Evolutionary conservation across 169 alveolate species (phyloP).

Genomic region (Plasmodium sp.): DNA sequence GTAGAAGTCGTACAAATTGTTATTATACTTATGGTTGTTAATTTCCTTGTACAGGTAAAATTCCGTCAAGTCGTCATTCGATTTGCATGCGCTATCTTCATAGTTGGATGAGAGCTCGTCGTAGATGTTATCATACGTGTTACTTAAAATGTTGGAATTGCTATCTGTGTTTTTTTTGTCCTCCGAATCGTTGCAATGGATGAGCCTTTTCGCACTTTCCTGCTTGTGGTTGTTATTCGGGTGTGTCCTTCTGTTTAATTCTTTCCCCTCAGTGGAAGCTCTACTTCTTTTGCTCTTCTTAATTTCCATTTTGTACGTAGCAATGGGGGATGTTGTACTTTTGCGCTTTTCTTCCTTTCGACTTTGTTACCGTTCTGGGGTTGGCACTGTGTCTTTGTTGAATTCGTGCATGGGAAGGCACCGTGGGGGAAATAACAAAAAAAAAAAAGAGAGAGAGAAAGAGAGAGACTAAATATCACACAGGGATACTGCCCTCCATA

Average conservation of each 20-base stretch:
- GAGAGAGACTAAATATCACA: background rate
- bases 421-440: background rate
- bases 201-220: background rate
- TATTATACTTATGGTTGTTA: constrained; percentile 61
- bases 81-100: constrained; percentile 33
- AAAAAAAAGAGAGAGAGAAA: background rate
- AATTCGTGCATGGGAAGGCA: background rate
- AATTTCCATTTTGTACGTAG: constrained; percentile 47
- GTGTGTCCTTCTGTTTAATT: background rate
- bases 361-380: background rate
- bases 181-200: constrained; percentile 12
- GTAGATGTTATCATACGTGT: constrained; percentile 51
- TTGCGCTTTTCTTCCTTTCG: background rate
- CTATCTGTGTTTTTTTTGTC: constrained; percentile 1
- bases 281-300: constrained; percentile 10
- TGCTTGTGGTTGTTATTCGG: background rate
- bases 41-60: constrained; percentile 60
- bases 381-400: background rate
- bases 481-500: background rate
- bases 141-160: constrained; percentile 38
- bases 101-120: constrained; percentile 37
- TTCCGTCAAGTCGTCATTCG: constrained; percentile 54
- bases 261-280: background rate
- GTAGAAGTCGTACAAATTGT: constrained; percentile 58
- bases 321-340: background rate